Conservation (phyloP, 148 eudicot genomes). For the Cornus suecica region DNA sequence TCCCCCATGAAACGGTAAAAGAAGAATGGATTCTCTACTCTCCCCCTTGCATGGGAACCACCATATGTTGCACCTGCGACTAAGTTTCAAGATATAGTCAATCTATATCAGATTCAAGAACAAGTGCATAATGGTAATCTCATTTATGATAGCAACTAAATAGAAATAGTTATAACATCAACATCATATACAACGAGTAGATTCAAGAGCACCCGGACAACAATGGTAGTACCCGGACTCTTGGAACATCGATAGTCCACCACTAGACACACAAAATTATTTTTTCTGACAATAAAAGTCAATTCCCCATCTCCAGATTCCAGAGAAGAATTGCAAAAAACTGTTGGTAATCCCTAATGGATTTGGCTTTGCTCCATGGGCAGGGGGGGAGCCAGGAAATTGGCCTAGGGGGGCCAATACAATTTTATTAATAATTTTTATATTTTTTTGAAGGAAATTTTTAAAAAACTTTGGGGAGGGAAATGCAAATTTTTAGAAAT, state of each 20-base stretch:
- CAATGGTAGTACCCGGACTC: too few species aligned
- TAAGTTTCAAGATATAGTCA: constrained; percentile 29
- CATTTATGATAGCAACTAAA: not conserved
- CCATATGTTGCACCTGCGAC: constrained; percentile 44
- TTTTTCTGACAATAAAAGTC: too few species aligned
- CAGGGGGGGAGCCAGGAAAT: too few species aligned
- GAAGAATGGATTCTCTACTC: constrained; percentile 31
- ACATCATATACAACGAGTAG: not conserved
- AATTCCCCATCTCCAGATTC: too few species aligned
- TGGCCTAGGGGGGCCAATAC: too few species aligned
- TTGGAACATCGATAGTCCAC: not conserved
- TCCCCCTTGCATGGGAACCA: constrained; percentile 52
- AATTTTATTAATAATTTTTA: too few species aligned
- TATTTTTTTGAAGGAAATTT: too few species aligned
- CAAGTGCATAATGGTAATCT: constrained; percentile 16
- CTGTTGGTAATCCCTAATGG: not conserved
- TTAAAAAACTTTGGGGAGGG: too few species aligned
- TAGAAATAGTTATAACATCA: not conserved
- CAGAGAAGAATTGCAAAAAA: not conserved
- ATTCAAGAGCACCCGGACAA: not conserved
- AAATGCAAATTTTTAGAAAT: too few species aligned
- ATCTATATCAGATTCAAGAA: constrained; percentile 15
- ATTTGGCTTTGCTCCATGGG: not conserved
- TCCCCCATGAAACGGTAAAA: constrained; percentile 16
- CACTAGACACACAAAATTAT: not conserved